These are phyloP conservation scores for Backusella tuberculispora DNA, from an alignment of 192 early-diverging fungal genomes.

Conservation along the genomic window DNA sequence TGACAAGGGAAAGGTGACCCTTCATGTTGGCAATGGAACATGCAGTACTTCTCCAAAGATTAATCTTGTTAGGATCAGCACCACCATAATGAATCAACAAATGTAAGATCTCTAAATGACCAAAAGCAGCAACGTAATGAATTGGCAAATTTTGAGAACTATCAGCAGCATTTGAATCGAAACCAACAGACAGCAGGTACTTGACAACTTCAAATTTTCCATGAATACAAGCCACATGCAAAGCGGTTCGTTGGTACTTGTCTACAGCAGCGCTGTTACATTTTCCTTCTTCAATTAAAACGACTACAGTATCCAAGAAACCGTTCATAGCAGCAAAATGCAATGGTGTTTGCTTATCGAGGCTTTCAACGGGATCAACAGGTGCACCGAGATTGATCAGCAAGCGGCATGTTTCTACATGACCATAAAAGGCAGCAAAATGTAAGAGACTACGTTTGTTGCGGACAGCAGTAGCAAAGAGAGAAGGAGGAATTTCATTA, in stretches of 20 bases:
- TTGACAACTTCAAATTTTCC: conserved; percentile 50
- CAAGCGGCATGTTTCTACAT: conserved; percentile 41
- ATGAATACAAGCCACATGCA: conserved; percentile 44
- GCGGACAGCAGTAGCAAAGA: conserved; percentile 45
- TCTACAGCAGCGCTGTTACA: conserved; percentile 28
- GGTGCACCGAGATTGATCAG: conserved; percentile 47
- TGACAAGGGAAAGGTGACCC: conserved; percentile 51
- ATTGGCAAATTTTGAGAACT: conserved; percentile 49
- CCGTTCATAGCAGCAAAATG: conserved; percentile 39
- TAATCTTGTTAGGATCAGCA: conserved; percentile 42
- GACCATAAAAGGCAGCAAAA: conserved; percentile 44
- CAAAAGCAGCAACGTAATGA: conserved; percentile 57
- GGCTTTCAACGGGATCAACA: conserved; percentile 39
- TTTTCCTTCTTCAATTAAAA: conserved; percentile 38
- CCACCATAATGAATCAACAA: conserved; percentile 46
- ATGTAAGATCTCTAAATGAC: conserved; percentile 43
- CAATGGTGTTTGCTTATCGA: conserved; percentile 37
- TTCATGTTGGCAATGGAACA: conserved; percentile 57
- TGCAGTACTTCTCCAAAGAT: conserved; percentile 56
- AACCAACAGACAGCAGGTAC: conserved; percentile 47
- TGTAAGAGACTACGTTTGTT: conserved; percentile 42
- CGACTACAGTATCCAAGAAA: conserved; percentile 31
- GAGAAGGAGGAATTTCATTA: neutral
- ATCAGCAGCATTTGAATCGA: conserved; percentile 48
- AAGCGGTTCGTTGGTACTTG: conserved; percentile 32